Base-by-base conservation (phyloP, 805 yeast species). In the Yamadazyma endophytica region DNA sequence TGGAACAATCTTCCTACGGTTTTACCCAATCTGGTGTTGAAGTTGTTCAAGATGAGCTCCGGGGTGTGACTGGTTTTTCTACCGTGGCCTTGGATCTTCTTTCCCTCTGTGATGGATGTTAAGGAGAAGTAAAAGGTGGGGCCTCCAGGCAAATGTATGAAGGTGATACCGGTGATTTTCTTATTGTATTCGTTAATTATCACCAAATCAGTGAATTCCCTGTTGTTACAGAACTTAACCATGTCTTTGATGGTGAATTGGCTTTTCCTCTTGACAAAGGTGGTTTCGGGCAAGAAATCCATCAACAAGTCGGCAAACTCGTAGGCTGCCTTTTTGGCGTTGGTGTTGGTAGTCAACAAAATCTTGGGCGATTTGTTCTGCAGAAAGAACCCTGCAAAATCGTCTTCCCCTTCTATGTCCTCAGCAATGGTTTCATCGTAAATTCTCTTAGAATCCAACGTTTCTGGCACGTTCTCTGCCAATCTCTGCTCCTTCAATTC, bases 121-220 rank as follows among this genome's bases (percentile, higher is more conserved):
- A 92, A 65, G 17, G 92, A 81, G 50, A 92, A 92, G 61, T 90
- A 89, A 54, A 87, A 87, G 0, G 97, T 83, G 21, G 98, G 98
- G 1, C 98, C 98, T 27, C 74, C 84, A 6, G 98, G 98, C 37
- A 92, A 69, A 62, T 92, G 96, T 35, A 92, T 82, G 50, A 92
- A 84, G 1, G 97, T 87, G 36, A 92, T 61, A 2, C 98, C 98
- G 32, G 84, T 89, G 22, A 92, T 94, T 41, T 72, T 73, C 58
- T 90, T 92, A 60, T 89, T 89, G 61, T 87, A 96, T 59, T 92
- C 98, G 55, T 92, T 92, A 38, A 92, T 77, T 29, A 92, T 88
- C 18, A 92, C 65, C 48, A 92, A 64, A 52, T 89, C 95, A 0
- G 97, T 89, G 61, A 73, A 92, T 13, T 80, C 90, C 52, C 97